Conservation (phyloP, 163 green algal species). For the Prototheca wickerhamii region DNA sequence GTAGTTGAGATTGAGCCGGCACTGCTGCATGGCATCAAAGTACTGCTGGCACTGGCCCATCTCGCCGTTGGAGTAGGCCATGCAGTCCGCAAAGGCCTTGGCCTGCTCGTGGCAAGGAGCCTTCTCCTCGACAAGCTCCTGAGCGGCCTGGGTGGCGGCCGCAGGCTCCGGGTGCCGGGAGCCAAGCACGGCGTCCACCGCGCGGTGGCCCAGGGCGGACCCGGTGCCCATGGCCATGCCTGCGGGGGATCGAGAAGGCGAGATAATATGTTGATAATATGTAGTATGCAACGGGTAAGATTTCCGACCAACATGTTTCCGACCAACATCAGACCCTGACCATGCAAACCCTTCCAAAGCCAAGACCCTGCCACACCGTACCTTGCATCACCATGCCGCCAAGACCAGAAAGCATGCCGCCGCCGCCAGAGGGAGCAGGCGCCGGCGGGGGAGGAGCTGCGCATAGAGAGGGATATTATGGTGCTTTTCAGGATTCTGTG, state of each 20-base stretch:
- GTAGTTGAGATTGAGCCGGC: conserved; percentile 33
- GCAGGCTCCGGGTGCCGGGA: conserved; percentile 49
- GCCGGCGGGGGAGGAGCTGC: conserved; percentile 29
- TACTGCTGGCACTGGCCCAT: conserved; percentile 88
- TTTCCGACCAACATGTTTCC: background rate
- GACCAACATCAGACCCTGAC: background rate
- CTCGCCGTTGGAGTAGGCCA: conserved; percentile 69
- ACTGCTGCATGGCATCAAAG: conserved; percentile 88
- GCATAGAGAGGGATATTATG: background rate
- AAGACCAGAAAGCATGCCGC: conserved; percentile 52
- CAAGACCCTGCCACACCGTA: background rate
- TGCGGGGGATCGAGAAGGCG: conserved; percentile 17
- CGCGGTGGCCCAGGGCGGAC: conserved; percentile 81
- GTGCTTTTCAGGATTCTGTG: no score
- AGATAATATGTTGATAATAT: no score
- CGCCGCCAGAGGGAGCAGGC: conserved; percentile 16
- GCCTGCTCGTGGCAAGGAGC: conserved; percentile 70
- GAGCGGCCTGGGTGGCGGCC: conserved; percentile 29
- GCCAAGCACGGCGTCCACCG: conserved; percentile 83
- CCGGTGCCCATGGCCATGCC: conserved; percentile 88
- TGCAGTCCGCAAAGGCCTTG: conserved; percentile 93
- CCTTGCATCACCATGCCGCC: conserved; percentile 47
- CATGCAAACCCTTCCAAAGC: background rate
- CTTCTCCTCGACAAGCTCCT: conserved; percentile 34
- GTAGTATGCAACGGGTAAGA: no score